These are phyloP conservation scores for Yamadazyma phyllophila DNA, from an alignment of 805 yeast genomes.

Conservation along the genomic window DNA sequence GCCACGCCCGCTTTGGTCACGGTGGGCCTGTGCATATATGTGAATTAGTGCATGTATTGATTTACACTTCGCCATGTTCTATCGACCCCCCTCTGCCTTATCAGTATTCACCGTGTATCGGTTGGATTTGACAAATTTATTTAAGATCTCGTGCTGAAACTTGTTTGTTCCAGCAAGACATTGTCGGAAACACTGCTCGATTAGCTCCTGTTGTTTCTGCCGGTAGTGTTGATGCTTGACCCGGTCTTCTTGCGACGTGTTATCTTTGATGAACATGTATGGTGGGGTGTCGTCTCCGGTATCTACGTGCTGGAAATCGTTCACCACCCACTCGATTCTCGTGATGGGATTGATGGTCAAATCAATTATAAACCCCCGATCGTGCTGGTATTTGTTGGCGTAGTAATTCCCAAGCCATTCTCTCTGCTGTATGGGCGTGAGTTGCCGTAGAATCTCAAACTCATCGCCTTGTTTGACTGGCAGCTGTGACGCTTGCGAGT, in stretches of 20 bases:
- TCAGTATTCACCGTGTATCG: conserved; percentile 4
- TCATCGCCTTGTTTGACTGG: not conserved
- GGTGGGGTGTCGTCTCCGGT: conserved; percentile 16
- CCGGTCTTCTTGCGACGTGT: conserved; percentile 16
- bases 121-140: conserved; percentile 7
- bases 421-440: conserved; percentile 33
- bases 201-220: not conserved
- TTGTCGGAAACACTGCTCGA: conserved; percentile 9
- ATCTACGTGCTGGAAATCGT: conserved; percentile 27
- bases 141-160: conserved; percentile 11
- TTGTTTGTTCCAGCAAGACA: conserved; percentile 9
- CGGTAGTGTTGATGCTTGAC: conserved; percentile 6
- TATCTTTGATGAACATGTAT: conserved; percentile 14
- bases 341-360: conserved; percentile 34
- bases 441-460: conserved; percentile 3
- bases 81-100: not conserved
- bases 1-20: not conserved
- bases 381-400: conserved; percentile 20
- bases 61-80: not conserved
- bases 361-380: conserved; percentile 21
- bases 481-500: conserved; percentile 8
- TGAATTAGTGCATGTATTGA: not conserved
- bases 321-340: conserved; percentile 33
- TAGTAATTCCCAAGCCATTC: conserved; percentile 28
- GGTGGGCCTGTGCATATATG: not conserved